Evolutionary conservation across 108 stramenopile genomes (phyloP).

Genomic region (Conticribra guillardii): DNA sequence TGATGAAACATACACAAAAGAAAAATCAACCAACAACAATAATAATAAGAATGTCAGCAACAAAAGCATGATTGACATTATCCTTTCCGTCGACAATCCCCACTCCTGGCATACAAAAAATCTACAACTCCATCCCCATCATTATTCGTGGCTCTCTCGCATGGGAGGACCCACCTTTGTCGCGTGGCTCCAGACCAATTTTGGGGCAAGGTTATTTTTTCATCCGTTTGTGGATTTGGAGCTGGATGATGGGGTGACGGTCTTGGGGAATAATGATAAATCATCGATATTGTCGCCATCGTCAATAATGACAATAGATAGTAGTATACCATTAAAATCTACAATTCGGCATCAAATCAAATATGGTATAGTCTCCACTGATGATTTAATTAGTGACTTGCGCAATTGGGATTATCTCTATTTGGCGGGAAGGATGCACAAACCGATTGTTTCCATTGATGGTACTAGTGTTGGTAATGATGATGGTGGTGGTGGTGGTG

Average conservation of each 20-base stretch:
- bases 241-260: not conserved
- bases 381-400: conserved; percentile 69
- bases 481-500: not conserved
- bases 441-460: conserved; percentile 66
- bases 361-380: conserved; percentile 75
- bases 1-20: conserved; percentile 4
- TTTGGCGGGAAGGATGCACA: conserved; percentile 84
- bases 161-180: conserved; percentile 39
- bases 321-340: not conserved
- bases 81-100: conserved; percentile 67
- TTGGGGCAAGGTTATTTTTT: conserved; percentile 55
- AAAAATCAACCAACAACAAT: too few relatives aligned
- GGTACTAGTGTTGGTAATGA: not conserved
- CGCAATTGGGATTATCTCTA: conserved; percentile 76
- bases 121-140: conserved; percentile 57
- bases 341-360: conserved; percentile 55
- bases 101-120: conserved; percentile 68
- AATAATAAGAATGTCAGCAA: too few relatives aligned
- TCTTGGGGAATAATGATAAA: not conserved
- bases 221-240: conserved; percentile 54
- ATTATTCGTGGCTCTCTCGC: conserved; percentile 61
- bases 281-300: not conserved
- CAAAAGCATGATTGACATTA: conserved; percentile 75
- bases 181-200: conserved; percentile 37
- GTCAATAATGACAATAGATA: not conserved